These are phyloP conservation scores for Taiwanofungus camphoratus DNA, from an alignment of 1,284 basidiomycete species.

Conservation along the genomic window DNA sequence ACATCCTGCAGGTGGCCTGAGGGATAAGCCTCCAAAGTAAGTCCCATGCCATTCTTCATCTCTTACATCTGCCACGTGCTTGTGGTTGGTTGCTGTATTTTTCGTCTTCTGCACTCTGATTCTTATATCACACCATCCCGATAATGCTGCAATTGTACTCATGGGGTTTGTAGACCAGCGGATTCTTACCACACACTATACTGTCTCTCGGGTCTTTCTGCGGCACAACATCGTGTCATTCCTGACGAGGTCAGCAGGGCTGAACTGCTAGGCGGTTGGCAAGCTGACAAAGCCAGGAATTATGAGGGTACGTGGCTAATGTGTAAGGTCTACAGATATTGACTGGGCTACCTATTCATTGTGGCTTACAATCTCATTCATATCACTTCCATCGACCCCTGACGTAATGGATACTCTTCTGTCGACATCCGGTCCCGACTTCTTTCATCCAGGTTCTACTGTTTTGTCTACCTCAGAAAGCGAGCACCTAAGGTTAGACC, in stretches of 20 bases:
- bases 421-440: too few relatives aligned
- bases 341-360: too few relatives aligned
- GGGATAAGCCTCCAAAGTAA: conserved; percentile 94
- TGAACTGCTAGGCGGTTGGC: conserved; percentile 43
- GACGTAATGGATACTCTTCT: too few relatives aligned
- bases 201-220: conserved; percentile 83
- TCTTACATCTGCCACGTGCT: conserved; percentile 7
- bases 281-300: conserved; percentile 14
- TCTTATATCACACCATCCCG: not conserved
- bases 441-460: conserved; percentile 3
- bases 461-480: conserved; percentile 11
- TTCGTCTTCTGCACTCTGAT: not conserved
- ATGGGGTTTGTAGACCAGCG: conserved; percentile 51
- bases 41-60: conserved; percentile 10
- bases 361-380: too few relatives aligned
- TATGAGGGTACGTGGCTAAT: conserved; percentile 25
- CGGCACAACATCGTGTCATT: conserved; percentile 74
- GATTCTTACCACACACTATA: conserved; percentile 93
- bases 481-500: conserved; percentile 13
- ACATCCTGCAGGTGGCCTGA: conserved; percentile 76
- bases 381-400: too few relatives aligned
- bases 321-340: too few relatives aligned
- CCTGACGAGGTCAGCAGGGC: conserved; percentile 41
- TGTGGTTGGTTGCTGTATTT: not conserved
- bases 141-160: conserved; percentile 3